Evolutionary conservation across 164 flowering plant species (phyloP), one percentile per base, ranked within the genome.

Genomic region (Protea cynaroides): DNA sequence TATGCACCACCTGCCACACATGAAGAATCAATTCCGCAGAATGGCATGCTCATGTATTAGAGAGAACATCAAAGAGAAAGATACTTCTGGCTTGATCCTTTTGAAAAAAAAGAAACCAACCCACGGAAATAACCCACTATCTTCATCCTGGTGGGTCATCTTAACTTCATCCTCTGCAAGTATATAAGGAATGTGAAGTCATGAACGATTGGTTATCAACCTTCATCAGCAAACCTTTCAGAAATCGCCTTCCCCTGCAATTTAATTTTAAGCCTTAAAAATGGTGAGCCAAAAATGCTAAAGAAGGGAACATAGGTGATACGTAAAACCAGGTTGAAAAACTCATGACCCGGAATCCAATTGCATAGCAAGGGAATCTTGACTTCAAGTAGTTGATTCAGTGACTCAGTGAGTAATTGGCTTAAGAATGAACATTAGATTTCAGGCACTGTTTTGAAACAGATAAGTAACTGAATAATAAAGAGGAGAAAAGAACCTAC

Each of bases 231-330:
- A 50, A 23, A 57, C 24, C 25, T 49, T 49, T 49, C 37, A 56
- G 58, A 17, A 56, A 25, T 25, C 25, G 14, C 15, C 37, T 25
- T 56, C 8, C 17, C 67, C 67, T 64, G 67, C 67, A 23, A n/a
- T 36, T 36, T n/a, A 46, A 25, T 56, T 43, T 55, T 24, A 34
- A 40, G 64, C 59, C 11, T 60, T 51, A 24, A 56, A 8, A 56
- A 25, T 4, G 10, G 14, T 25, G 25, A 40, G 4, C 9, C 40
- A 25, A 3, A 23, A 65, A 37, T 10, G 14, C 24, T 18, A 46
- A 23, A 59, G 3, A 7, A 8, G 24, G 36, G 8, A 47, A 46
- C 18, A 47, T n/a, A n/a, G 6, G 5, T 29, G n/a, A 54, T n/a
- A 63, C 34, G 11, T 21, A 25, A 51, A 7, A 61, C 10, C 19